Conservation (phyloP, 441 rosid genomes). For the Eruca vesicaria region DNA sequence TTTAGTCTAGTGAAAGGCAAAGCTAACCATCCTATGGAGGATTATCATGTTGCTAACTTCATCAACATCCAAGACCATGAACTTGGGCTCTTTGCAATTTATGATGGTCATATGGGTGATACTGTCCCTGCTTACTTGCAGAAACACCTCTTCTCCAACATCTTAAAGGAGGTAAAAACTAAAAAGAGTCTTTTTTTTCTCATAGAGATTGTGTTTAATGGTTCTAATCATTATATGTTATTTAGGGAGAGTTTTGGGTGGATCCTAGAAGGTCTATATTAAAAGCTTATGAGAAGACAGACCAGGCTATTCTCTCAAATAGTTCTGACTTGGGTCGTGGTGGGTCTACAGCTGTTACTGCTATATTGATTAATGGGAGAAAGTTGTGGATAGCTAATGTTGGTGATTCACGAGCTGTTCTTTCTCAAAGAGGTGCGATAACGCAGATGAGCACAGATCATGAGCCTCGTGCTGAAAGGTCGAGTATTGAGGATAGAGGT, state of each 20-base stretch:
- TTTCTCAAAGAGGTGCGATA: conserved; percentile 50
- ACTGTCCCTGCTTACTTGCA: conserved; percentile 77
- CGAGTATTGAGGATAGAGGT: conserved; percentile 58
- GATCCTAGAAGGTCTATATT: conserved; percentile 49
- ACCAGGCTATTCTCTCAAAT: conserved; percentile 57
- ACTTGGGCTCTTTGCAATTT: conserved; percentile 81
- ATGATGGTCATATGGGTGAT: conserved; percentile 90
- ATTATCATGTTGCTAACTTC: conserved; percentile 86
- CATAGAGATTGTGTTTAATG: neutral
- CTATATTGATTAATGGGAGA: conserved; percentile 54
- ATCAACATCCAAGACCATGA: conserved; percentile 54
- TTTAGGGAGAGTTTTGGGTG: conserved; percentile 65
- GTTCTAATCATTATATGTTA: neutral
- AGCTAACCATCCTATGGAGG: conserved; percentile 96
- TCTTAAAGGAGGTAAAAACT: conserved; percentile 71
- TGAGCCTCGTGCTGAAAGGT: conserved; percentile 62
- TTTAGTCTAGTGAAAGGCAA: conserved; percentile 81
- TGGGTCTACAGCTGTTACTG: conserved; percentile 75
- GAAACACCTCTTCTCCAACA: conserved; percentile 72
- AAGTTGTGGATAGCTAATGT: conserved; percentile 65
- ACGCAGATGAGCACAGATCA: conserved; percentile 57
- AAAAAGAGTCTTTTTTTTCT: neutral
- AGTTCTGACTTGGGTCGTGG: conserved; percentile 62
- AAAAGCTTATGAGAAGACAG: conserved; percentile 64
- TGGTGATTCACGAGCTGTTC: conserved; percentile 76